These are phyloP conservation scores for Rhynchosporium graminicola DNA, from an alignment of 2,329 filamentous ascomycete genomes.

Conservation along the genomic window DNA sequence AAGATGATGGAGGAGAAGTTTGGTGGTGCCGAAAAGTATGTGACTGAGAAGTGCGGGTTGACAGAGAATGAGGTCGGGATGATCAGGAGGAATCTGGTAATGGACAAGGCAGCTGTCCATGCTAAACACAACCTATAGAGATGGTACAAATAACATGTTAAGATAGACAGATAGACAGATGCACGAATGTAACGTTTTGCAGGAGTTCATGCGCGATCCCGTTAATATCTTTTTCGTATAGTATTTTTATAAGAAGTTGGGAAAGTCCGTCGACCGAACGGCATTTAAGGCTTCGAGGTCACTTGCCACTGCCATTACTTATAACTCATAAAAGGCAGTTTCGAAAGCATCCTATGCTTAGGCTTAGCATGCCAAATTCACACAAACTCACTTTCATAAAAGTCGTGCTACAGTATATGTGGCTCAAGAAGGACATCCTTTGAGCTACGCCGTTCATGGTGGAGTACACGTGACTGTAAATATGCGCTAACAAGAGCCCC, in stretches of 20 bases:
- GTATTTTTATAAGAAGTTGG: too few species aligned
- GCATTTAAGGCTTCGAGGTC: neutral
- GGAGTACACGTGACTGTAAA: conserved; percentile 15
- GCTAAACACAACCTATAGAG: neutral
- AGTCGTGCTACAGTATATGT: too few species aligned
- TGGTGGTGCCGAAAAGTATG: conserved; percentile 65
- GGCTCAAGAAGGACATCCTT: neutral
- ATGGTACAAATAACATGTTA: too few species aligned
- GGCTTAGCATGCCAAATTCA: too few species aligned
- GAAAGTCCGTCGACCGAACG: too few species aligned
- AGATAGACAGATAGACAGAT: neutral
- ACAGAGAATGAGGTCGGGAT: conserved; percentile 54
- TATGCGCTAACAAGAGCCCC: conserved; percentile 12
- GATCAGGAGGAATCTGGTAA: conserved; percentile 53
- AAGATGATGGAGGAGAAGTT: conserved; percentile 59
- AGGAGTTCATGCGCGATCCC: too few species aligned
- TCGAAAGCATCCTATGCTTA: too few species aligned
- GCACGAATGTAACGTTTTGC: neutral
- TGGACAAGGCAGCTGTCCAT: conserved; percentile 29
- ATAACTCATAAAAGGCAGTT: too few species aligned
- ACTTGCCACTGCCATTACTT: neutral
- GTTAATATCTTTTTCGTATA: too few species aligned
- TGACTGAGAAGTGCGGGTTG: conserved; percentile 59
- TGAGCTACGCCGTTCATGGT: neutral
- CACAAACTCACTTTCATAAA: too few species aligned